Percentiles rank a stretch among this genome's conserved stretches.
Conservation (phyloP, 2,329 filamentous ascomycete genomes). For the Rhynchosporium agropyri region DNA sequence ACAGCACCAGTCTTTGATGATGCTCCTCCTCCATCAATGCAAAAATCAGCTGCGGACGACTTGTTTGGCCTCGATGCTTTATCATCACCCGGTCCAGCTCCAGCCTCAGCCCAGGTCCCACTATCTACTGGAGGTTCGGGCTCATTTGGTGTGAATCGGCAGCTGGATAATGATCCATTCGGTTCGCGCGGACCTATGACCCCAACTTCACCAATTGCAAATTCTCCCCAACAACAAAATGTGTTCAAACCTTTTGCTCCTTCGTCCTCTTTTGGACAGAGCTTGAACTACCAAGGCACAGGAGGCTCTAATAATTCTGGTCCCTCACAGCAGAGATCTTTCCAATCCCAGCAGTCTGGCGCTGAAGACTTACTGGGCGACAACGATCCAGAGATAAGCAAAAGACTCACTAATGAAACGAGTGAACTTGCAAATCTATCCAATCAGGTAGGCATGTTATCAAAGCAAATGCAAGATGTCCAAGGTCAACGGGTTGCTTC, state of each 20-base stretch:
- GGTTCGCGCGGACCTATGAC: constrained; percentile 43
- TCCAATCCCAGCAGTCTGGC: constrained; percentile 49
- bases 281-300: constrained; percentile 74
- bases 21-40: constrained; percentile 48
- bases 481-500: constrained; percentile 78
- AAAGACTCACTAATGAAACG: constrained; percentile 85
- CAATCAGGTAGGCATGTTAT: constrained; percentile 88
- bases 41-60: constrained; percentile 88
- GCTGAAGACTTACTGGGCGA: constrained; percentile 90
- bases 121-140: constrained; percentile 76
- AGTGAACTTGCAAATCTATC: constrained; percentile 93
- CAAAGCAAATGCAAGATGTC: constrained; percentile 92
- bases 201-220: constrained; percentile 37
- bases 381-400: constrained; percentile 83
- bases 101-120: constrained; percentile 57
- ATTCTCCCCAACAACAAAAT: constrained; percentile 38
- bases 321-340: constrained; percentile 42
- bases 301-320: constrained; percentile 54
- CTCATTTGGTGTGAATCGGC: constrained; percentile 49
- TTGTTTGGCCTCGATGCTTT: constrained; percentile 88
- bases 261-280: constrained; percentile 88
- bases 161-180: constrained; percentile 44
- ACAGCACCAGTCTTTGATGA: constrained; percentile 50
- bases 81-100: constrained; percentile 49
- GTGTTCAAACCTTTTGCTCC: constrained; percentile 88